Evolutionary conservation across 768 basidiomycete species (phyloP), one percentile per base, ranked within the genome.

Genomic region (Auriscalpium orientale): DNA sequence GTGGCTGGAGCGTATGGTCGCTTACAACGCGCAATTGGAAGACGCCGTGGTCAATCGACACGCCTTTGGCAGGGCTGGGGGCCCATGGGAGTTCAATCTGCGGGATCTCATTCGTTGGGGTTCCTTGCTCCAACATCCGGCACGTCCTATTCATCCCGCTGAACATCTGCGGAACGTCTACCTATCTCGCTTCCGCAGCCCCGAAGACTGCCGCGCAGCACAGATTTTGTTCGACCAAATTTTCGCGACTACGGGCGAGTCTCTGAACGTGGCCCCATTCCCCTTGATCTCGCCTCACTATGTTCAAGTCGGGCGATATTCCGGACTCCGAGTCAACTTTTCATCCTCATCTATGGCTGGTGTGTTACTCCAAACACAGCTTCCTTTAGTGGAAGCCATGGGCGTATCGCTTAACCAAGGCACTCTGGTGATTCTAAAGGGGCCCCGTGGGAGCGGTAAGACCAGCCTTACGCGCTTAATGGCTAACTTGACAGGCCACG

Each of bases 51-150:
- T 80, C 60, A 62, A 81, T 20, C 79, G 79, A 51, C 79, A 82
- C 18, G 60, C 76, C 2, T 92, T 97, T 67, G 94, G 81, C 2
- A 76, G 81, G 38, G 82, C 87, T 53, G 95, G 95, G 9, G 78
- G 82, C 54, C 97, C 95, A 5, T 99, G 95, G 95, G 95, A 99
- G 67, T 97, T 98, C 76, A 99, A 99, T 67, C 77, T 99, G 34
- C 89, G 95, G 13, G 95, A 99, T 70, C 77, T 98, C 55, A 81
- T 92, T 56, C 83, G 97, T 46, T 97, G 97, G 95, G 83, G 87
- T 36, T 76, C 76, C 0, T 79, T 87, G 40, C 65, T 84, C 36
- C 67, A 66, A 40, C 68, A 53, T 54, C 68, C 28, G 62, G 72
- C 40, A 49, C 56, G 46, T 58, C 65, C 43, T 56, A 64, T 67